These are phyloP conservation scores for Talaromyces nanjingensis DNA, from an alignment of 495 filamentous ascomycete genomes.

Conservation along the genomic window DNA sequence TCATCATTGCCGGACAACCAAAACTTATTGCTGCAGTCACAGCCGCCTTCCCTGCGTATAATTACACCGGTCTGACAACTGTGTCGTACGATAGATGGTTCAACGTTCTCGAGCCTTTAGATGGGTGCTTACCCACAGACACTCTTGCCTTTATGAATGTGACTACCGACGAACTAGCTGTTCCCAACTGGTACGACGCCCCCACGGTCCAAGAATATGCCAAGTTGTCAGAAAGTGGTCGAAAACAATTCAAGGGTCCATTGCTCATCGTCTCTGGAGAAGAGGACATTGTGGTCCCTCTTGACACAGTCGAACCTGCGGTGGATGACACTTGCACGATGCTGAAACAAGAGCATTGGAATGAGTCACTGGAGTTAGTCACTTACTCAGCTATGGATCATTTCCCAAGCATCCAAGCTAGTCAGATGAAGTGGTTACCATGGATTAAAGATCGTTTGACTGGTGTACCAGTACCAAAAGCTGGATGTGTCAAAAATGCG, in stretches of 20 bases:
- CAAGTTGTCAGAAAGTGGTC: constrained; percentile 20
- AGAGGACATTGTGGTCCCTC: constrained; percentile 22
- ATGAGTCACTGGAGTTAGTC: constrained; percentile 24
- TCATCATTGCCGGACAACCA: constrained; percentile 19
- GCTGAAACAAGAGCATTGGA: constrained; percentile 11
- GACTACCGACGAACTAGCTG: constrained; percentile 13
- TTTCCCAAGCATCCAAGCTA: constrained; percentile 28
- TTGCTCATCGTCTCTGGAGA: constrained; percentile 38
- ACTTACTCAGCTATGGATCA: constrained; percentile 26
- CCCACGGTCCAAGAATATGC: constrained; percentile 19
- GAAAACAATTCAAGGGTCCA: constrained; percentile 31
- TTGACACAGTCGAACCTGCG: constrained; percentile 18
- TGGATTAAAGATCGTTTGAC: constrained; percentile 37
- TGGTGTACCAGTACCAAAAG: constrained; percentile 12
- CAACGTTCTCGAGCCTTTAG: constrained; percentile 22
- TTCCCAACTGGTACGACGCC: constrained; percentile 16
- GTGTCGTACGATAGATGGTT: constrained; percentile 14
- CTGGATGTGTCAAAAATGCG: constrained; percentile 12
- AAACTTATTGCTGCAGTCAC: constrained; percentile 18
- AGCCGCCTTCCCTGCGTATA: constrained; percentile 23
- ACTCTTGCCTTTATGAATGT: constrained; percentile 17
- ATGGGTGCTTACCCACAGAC: constrained; percentile 20
- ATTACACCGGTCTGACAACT: constrained; percentile 5
- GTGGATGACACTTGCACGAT: constrained; percentile 26
- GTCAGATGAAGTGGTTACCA: constrained; percentile 27